phyloP scores from a whole-genome alignment of 2,329 filamentous ascomycete species.

The Penicillium sp. region DNA sequence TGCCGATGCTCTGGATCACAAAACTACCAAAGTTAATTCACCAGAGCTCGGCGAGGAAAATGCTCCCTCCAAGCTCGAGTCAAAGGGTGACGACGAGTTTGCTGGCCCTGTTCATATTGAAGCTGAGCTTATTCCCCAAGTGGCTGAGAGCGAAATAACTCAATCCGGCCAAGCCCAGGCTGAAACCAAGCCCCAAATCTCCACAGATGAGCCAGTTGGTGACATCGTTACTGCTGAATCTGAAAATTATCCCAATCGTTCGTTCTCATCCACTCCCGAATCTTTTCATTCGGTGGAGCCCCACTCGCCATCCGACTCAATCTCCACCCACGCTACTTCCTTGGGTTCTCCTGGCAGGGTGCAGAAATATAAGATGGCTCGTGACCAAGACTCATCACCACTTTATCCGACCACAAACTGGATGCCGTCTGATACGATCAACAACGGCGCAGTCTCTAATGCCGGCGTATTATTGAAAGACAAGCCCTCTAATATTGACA shows the following conservation, averaged over 20 bases:
- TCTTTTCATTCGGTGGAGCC: conserved; percentile 45
- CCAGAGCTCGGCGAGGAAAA: not conserved
- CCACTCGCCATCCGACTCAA: conserved; percentile 20
- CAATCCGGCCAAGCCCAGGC: not conserved
- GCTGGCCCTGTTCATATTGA: not conserved
- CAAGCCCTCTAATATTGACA: not conserved
- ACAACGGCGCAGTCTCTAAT: not conserved
- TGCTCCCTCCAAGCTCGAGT: not conserved
- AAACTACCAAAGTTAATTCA: not conserved
- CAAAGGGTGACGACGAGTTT: not conserved
- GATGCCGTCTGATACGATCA: not conserved
- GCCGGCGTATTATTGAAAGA: not conserved
- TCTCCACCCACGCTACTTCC: conserved; percentile 26
- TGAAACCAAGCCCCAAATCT: not conserved
- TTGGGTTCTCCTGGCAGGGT: conserved; percentile 2
- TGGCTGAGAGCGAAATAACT: not conserved
- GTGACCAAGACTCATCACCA: not conserved
- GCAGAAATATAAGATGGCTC: not conserved
- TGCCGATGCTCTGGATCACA: not conserved
- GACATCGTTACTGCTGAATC: conserved; percentile 8
- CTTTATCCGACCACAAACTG: not conserved
- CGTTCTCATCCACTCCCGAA: conserved; percentile 39
- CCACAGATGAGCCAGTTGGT: not conserved
- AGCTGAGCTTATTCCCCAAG: not conserved
- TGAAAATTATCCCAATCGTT: conserved; percentile 28